Conservation (phyloP, 352 stramenopile genomes). For the Pythium plurisporium region DNA sequence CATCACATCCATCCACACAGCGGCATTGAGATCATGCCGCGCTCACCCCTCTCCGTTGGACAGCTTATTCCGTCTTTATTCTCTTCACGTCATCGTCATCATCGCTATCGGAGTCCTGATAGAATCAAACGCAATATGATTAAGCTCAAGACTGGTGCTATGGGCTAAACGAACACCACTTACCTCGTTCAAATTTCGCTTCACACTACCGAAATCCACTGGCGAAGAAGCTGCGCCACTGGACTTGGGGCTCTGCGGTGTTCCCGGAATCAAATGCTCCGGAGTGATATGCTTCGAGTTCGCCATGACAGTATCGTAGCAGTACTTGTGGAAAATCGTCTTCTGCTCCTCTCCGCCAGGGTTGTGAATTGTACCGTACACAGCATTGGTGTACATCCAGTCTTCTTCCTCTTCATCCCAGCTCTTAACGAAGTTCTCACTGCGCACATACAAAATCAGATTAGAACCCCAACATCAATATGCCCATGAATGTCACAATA, state of each 20-base stretch:
- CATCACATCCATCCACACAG: neutral
- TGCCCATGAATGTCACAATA: neutral
- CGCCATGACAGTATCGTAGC: conserved; percentile 78
- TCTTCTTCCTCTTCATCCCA: conserved; percentile 89
- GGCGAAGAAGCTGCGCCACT: conserved; percentile 9
- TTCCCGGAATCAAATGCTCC: conserved; percentile 65
- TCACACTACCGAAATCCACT: conserved; percentile 30
- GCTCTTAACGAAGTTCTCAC: conserved; percentile 74
- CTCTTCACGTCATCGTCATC: conserved; percentile 71
- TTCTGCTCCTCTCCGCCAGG: conserved; percentile 37
- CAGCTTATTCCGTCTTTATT: conserved; percentile 45
- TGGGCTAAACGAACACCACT: conserved; percentile 13
- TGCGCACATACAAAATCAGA: conserved; percentile 21
- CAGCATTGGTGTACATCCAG: conserved; percentile 88
- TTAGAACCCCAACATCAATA: neutral
- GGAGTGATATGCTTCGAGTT: conserved; percentile 78
- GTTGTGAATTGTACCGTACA: conserved; percentile 72
- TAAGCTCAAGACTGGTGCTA: neutral
- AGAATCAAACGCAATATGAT: neutral
- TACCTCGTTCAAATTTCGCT: conserved; percentile 48
- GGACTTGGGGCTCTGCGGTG: conserved; percentile 32
- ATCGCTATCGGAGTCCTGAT: conserved; percentile 50
- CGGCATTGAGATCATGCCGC: neutral
- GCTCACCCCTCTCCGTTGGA: neutral
- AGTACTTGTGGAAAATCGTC: conserved; percentile 90